These are phyloP conservation scores for Colletotrichum theobromicola DNA, from an alignment of 2,329 filamentous ascomycete genomes.

Conservation along the genomic window DNA sequence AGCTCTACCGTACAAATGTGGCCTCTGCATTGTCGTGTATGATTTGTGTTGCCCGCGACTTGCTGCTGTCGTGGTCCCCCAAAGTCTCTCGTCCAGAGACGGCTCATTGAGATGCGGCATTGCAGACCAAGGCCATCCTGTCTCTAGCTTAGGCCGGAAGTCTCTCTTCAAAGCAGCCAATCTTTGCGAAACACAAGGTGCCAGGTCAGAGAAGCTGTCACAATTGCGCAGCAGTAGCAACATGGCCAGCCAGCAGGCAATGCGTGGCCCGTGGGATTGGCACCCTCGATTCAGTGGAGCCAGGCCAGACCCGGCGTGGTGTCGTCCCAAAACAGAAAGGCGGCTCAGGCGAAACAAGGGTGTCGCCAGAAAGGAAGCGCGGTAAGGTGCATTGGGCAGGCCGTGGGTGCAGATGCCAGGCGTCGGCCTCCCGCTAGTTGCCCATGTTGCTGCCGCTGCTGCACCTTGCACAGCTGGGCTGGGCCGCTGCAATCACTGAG, in stretches of 20 bases:
- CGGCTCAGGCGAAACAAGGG: slow-evolving; percentile 13
- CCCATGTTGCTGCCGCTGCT: neutral
- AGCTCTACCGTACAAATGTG: neutral
- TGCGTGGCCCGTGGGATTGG: slow-evolving; percentile 8
- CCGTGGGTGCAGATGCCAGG: neutral
- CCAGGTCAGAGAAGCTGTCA: slow-evolving; percentile 14
- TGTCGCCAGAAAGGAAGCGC: neutral
- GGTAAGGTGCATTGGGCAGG: slow-evolving; percentile 8
- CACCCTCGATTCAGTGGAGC: neutral
- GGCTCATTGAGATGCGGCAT: neutral
- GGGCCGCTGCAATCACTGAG: neutral
- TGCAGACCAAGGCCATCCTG: neutral
- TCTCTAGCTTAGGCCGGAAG: neutral
- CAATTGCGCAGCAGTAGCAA: neutral
- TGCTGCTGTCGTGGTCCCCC: neutral
- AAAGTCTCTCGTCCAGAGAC: neutral
- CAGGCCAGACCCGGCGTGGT: neutral
- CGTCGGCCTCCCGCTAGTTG: neutral
- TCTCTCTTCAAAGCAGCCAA: neutral
- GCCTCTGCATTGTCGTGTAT: neutral
- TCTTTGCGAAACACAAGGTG: slow-evolving; percentile 8
- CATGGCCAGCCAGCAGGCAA: neutral
- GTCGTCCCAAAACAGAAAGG: slow-evolving; percentile 10
- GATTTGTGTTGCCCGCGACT: neutral
- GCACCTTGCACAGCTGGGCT: neutral